These are phyloP conservation scores for Blastobotrys illinoisensis DNA, from an alignment of 1,139 yeast genomes.

Conservation along the genomic window DNA sequence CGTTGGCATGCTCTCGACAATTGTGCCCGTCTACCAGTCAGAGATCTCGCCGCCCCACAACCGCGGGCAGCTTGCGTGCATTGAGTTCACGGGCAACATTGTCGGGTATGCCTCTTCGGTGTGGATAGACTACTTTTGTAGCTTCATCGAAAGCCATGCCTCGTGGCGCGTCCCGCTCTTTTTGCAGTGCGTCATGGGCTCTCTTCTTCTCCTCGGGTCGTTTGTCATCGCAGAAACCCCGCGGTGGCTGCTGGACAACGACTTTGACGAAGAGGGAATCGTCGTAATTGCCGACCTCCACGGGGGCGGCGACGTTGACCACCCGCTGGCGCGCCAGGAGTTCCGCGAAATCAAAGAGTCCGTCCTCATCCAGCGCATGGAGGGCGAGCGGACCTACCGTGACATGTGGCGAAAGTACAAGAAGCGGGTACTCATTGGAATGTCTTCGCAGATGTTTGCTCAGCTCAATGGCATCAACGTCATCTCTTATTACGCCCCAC, in stretches of 20 bases:
- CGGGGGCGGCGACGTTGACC: constrained; percentile 55
- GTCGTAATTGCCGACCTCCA: constrained; percentile 77
- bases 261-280: constrained; percentile 83
- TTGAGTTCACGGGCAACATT: constrained; percentile 89
- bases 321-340: constrained; percentile 56
- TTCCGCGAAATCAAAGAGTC: constrained; percentile 75
- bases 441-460: constrained; percentile 87
- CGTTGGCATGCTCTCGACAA: constrained; percentile 84
- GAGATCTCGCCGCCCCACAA: constrained; percentile 88
- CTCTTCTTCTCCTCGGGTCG: constrained; percentile 62
- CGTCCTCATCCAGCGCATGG: constrained; percentile 69
- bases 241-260: constrained; percentile 82
- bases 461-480: constrained; percentile 92
- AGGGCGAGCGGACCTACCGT: constrained; percentile 66
- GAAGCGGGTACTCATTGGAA: constrained; percentile 78
- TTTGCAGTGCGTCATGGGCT: constrained; percentile 72
- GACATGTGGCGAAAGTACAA: constrained; percentile 69
- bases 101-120: constrained; percentile 81
- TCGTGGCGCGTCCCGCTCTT: constrained; percentile 81
- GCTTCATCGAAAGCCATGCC: constrained; percentile 48
- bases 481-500: constrained; percentile 87
- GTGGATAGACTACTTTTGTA: constrained; percentile 85
- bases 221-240: constrained; percentile 82
- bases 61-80: constrained; percentile 83
- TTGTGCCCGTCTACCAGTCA: constrained; percentile 90